Conservation (phyloP, 768 basidiomycete species). For the Podaxis rugospora region DNA sequence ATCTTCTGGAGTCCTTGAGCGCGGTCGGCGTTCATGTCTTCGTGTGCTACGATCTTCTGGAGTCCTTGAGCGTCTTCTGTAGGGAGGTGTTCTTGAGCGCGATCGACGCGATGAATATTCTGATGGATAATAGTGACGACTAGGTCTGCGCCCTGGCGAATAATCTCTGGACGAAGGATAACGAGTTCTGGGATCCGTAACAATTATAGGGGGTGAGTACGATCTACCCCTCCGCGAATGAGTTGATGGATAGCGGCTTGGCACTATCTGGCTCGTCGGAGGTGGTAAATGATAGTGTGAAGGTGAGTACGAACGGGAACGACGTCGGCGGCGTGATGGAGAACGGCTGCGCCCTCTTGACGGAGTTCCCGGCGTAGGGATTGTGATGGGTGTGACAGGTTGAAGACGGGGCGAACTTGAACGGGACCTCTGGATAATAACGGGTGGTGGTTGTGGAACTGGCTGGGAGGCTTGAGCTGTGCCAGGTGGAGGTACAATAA, state of each 20-base stretch:
- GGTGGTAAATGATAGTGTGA: conserved; percentile 11
- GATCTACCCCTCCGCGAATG: conserved; percentile 2
- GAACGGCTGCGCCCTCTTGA: background rate
- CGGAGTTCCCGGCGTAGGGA: background rate
- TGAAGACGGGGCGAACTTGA: background rate
- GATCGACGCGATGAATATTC: background rate
- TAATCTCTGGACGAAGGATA: conserved; percentile 1
- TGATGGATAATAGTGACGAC: background rate
- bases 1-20: background rate
- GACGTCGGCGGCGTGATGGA: background rate
- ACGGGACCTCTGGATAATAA: conserved; percentile 13
- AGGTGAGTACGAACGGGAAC: conserved; percentile 11
- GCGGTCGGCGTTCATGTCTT: background rate
- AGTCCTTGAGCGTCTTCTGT: background rate
- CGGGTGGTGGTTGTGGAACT: conserved; percentile 7
- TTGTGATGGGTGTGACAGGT: background rate
- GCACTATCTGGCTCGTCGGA: background rate
- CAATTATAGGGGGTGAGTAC: background rate
- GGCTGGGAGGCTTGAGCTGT: background rate
- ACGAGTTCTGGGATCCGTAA: background rate
- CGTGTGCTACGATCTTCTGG: background rate
- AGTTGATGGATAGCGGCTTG: conserved; percentile 9
- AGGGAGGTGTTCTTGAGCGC: conserved; percentile 1
- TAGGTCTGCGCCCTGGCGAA: background rate
- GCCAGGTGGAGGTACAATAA: background rate